These are phyloP conservation scores for Actinidia arguta DNA, from an alignment of 179 eudicot species.

Conservation along the genomic window DNA sequence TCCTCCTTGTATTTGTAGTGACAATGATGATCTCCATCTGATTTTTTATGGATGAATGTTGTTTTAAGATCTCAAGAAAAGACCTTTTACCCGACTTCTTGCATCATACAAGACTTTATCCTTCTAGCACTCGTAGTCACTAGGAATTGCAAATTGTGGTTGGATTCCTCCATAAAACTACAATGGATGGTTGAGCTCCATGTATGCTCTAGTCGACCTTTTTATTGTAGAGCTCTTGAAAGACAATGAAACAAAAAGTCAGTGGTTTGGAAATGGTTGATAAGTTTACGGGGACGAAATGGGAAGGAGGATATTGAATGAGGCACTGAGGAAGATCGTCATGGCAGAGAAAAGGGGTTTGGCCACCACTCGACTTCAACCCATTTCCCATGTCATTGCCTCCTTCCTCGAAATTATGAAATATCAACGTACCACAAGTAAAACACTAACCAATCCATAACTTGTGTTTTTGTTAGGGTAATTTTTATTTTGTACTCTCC, in stretches of 20 bases:
- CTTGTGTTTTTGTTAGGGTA: no score
- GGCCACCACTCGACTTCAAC: constrained; percentile 66
- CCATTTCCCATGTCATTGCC: constrained; percentile 72
- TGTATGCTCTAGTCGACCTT: neutral
- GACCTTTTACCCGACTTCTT: constrained; percentile 6
- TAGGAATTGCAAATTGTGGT: neutral
- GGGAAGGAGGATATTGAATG: constrained; percentile 80
- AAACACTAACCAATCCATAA: neutral
- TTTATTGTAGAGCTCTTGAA: neutral
- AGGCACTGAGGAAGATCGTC: constrained; percentile 74
- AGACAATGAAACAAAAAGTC: neutral
- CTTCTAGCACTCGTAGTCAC: neutral
- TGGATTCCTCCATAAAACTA: neutral
- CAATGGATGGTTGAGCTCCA: neutral
- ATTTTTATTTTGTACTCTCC: no score
- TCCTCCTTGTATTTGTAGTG: no score
- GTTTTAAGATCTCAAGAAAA: neutral
- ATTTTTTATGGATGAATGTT: neutral
- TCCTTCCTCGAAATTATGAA: constrained; percentile 89
- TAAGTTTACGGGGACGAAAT: constrained; percentile 35
- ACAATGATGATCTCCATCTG: neutral
- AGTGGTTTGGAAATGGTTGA: neutral
- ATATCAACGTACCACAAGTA: constrained; percentile 58
- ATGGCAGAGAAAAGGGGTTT: constrained; percentile 82
- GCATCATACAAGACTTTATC: neutral